These are phyloP conservation scores for Apostasia ramifera DNA, from an alignment of 106 monocot genomes.

Conservation along the genomic window DNA sequence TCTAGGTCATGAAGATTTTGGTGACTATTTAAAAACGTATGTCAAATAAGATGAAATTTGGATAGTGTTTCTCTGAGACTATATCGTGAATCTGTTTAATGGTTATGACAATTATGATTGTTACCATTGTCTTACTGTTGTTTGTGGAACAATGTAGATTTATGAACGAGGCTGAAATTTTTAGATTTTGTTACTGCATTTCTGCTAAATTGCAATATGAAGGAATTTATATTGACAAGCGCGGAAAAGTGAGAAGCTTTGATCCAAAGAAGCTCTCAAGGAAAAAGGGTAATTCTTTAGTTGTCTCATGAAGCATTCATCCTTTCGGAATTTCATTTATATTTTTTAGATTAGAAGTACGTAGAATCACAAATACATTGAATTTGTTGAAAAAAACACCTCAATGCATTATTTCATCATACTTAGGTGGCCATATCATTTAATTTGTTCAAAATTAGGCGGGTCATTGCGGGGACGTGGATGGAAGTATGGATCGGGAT, in stretches of 20 bases:
- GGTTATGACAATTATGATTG: too few relatives aligned
- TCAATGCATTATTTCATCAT: neutral
- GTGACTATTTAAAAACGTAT: too few relatives aligned
- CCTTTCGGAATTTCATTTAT: neutral
- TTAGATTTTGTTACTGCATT: neutral
- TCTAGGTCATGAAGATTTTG: too few relatives aligned
- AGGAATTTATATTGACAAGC: slow-evolving; percentile 45
- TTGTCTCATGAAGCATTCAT: neutral
- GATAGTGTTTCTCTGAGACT: too few relatives aligned
- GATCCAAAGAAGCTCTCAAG: slow-evolving; percentile 65
- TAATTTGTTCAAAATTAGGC: slow-evolving; percentile 21
- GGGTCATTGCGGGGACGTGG: slow-evolving; percentile 72
- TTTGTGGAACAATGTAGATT: too few relatives aligned
- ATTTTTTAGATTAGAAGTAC: neutral
- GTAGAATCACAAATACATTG: neutral
- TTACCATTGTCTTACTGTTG: too few relatives aligned
- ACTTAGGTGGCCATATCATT: neutral
- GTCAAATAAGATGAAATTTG: too few relatives aligned
- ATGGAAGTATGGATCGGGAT: slow-evolving; percentile 93
- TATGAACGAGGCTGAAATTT: neutral
- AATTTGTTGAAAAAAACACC: neutral
- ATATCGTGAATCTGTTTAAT: too few relatives aligned
- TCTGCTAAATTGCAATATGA: slow-evolving; percentile 12
- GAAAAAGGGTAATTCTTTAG: slow-evolving; percentile 45
- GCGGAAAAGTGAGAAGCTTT: slow-evolving; percentile 43